Percentiles rank a stretch among this genome's conserved stretches.
Evolutionary conservation across 352 stramenopile genomes (phyloP).

Genomic region (Phytopythium litorale): DNA sequence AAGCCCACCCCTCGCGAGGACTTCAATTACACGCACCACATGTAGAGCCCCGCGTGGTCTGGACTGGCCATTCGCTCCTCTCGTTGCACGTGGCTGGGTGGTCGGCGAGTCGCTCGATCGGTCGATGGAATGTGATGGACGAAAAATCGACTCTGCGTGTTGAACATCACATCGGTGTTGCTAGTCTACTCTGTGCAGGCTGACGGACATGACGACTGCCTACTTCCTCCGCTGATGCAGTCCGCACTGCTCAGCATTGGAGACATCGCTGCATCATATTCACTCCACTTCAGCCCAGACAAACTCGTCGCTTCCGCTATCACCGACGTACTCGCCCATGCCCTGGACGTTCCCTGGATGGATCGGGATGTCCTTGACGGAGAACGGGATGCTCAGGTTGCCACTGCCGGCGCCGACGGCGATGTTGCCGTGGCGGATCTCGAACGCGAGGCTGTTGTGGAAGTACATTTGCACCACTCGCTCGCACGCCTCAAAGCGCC

Average conservation of each 20-base stretch:
- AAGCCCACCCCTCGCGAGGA: constrained; percentile 78
- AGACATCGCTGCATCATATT: too few relatives aligned
- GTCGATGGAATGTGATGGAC: background rate
- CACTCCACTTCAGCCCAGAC: background rate
- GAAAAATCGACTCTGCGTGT: background rate
- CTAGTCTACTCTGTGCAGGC: background rate
- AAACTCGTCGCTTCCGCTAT: constrained; percentile 1
- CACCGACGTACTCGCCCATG: constrained; percentile 10
- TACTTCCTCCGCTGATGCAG: background rate
- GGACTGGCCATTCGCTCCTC: background rate
- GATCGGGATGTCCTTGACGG: constrained; percentile 61
- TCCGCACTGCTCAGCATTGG: too few relatives aligned
- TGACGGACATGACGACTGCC: background rate
- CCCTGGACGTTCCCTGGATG: constrained; percentile 21
- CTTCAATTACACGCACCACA: constrained; percentile 84
- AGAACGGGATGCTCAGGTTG: constrained; percentile 77
- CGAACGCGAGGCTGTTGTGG: constrained; percentile 57
- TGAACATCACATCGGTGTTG: background rate
- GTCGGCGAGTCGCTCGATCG: background rate
- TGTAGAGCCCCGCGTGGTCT: constrained; percentile 31
- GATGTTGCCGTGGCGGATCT: constrained; percentile 58
- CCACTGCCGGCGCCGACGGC: constrained; percentile 48
- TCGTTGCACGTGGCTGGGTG: background rate
- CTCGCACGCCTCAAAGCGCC: constrained; percentile 57
- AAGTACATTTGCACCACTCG: constrained; percentile 65